Percentiles rank a stretch among this genome's conserved stretches.
These are phyloP conservation scores for Blastocystis sp. DNA, from an alignment of 352 stramenopile species.

Conservation along the genomic window DNA sequence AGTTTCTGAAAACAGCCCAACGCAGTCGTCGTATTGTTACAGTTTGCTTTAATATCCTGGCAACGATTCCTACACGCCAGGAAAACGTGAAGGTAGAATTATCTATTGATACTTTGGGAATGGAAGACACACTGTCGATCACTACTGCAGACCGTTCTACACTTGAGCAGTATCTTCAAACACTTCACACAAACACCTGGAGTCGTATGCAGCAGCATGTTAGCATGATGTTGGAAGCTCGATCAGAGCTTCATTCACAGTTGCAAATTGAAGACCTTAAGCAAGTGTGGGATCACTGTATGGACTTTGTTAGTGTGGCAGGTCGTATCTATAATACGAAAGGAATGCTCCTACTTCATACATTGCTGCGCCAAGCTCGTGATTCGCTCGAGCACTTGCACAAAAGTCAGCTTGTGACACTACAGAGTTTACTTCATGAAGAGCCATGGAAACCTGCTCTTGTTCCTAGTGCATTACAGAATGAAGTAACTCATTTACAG, in stretches of 20 bases:
- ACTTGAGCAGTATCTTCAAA: not conserved
- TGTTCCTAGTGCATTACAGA: constrained; percentile 7
- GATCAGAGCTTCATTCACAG: not conserved
- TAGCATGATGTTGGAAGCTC: not conserved
- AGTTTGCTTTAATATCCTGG: constrained; percentile 1
- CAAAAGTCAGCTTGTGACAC: not conserved
- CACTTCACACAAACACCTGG: constrained; percentile 6
- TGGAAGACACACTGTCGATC: not conserved
- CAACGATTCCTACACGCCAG: not conserved
- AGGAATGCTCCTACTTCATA: not conserved
- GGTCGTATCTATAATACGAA: not conserved
- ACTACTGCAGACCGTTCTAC: not conserved
- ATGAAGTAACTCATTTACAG: not conserved
- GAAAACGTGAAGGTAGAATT: not conserved
- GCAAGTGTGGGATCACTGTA: constrained; percentile 45
- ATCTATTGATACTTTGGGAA: not conserved
- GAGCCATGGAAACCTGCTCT: constrained; percentile 29
- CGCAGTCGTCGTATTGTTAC: not conserved
- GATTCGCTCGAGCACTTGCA: constrained; percentile 9
- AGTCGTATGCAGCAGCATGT: constrained; percentile 14
- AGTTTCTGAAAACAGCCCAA: constrained; percentile 9
- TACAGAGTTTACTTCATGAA: constrained; percentile 21
- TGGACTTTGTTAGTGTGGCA: constrained; percentile 26
- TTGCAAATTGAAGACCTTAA: not conserved
- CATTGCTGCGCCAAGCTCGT: not conserved